These are phyloP conservation scores for Globisporangium middletonii DNA, from an alignment of 352 stramenopile genomes.

Conservation along the genomic window DNA sequence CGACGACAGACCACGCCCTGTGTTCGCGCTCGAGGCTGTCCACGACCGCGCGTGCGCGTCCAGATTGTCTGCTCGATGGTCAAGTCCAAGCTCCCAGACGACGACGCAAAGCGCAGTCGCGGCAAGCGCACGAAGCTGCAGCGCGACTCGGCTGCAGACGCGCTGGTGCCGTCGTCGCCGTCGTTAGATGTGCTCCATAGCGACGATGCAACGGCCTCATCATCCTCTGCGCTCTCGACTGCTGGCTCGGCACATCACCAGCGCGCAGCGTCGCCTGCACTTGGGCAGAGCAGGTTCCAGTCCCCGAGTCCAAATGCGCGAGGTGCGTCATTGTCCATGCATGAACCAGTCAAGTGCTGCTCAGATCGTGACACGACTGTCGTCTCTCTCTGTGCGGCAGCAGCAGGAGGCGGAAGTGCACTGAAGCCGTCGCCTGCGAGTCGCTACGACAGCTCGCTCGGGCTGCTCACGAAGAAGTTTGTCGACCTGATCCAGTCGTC, in stretches of 20 bases:
- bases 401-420: slow-evolving; percentile 11
- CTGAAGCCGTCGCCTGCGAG: slow-evolving; percentile 70
- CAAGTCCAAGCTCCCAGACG: slow-evolving; percentile 50
- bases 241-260: slow-evolving; percentile 1
- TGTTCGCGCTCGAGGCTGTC: neutral
- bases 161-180: slow-evolving; percentile 14
- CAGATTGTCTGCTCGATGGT: slow-evolving; percentile 23
- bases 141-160: slow-evolving; percentile 25
- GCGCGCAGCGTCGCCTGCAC: slow-evolving; percentile 4
- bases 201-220: slow-evolving; percentile 14
- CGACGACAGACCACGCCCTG: neutral
- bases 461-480: slow-evolving; percentile 96
- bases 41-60: neutral
- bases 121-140: slow-evolving; percentile 53
- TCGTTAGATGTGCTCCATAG: slow-evolving; percentile 2
- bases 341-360: neutral
- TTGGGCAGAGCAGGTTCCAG: slow-evolving; percentile 29
- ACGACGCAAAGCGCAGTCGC: slow-evolving; percentile 61
- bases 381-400: neutral
- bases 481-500: slow-evolving; percentile 91
- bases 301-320: slow-evolving; percentile 40
- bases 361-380: neutral
- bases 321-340: slow-evolving; percentile 17
- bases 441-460: slow-evolving; percentile 95
- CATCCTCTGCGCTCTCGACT: slow-evolving; percentile 10